A percentile compares a stretch with the other conserved stretches of the same genome.
These are phyloP conservation scores for Forsythia suspensa DNA, from an alignment of 257 asterid genomes.

Conservation along the genomic window DNA sequence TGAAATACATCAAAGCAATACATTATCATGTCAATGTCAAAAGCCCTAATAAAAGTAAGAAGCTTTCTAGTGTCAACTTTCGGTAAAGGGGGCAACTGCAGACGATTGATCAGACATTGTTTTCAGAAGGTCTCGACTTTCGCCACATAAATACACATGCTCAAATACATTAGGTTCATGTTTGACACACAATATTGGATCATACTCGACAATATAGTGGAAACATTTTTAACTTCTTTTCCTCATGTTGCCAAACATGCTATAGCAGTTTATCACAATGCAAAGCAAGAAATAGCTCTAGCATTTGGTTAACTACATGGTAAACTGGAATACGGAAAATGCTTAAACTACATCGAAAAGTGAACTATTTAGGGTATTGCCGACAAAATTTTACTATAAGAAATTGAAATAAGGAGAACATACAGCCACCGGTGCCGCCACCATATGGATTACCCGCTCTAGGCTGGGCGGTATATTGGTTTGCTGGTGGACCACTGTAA, in stretches of 20 bases:
- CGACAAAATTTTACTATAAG: neutral
- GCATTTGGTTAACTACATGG: neutral
- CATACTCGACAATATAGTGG: no score
- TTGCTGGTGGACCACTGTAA: constrained; percentile 58
- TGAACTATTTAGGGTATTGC: neutral
- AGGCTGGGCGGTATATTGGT: constrained; percentile 66
- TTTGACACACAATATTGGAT: no score
- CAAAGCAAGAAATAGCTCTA: neutral
- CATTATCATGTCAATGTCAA: neutral
- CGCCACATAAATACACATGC: no score
- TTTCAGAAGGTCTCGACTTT: no score
- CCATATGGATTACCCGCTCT: constrained; percentile 53
- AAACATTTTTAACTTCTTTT: no score
- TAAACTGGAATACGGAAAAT: no score
- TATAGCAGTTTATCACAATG: neutral
- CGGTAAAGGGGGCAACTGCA: no score
- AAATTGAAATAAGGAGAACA: neutral
- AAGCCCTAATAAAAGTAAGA: no score
- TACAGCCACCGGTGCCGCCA: constrained; percentile 51
- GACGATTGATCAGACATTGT: no score
- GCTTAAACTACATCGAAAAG: neutral
- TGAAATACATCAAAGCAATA: constrained; percentile 14
- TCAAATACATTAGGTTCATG: no score
- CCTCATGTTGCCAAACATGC: no score
- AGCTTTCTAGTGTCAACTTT: no score